phyloP scores from a whole-genome alignment of 768 basidiomycete species.

The Pleurotus sapidus region DNA sequence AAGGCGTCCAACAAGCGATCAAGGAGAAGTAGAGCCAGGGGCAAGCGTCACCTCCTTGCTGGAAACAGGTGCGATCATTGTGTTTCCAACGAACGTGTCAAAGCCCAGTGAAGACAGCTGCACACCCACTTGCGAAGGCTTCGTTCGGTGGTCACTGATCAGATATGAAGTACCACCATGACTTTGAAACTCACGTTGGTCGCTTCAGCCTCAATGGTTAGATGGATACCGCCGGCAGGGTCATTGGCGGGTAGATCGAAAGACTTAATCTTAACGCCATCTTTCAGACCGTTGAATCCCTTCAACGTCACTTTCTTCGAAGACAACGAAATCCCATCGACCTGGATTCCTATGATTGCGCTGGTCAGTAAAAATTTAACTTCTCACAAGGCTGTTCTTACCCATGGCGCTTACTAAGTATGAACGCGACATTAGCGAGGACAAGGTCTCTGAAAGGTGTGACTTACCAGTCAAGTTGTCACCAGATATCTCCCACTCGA shows the following conservation, averaged over 20 bases:
- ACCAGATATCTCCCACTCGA: conserved; percentile 68
- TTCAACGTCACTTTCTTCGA: conserved; percentile 61
- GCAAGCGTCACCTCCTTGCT: conserved; percentile 49
- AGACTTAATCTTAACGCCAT: conserved; percentile 57
- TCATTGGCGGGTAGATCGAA: conserved; percentile 74
- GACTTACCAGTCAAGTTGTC: conserved; percentile 57
- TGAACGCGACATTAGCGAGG: not conserved
- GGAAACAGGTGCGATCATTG: conserved; percentile 58
- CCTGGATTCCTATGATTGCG: conserved; percentile 44
- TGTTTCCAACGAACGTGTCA: conserved; percentile 48
- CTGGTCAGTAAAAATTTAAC: not conserved
- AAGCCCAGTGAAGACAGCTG: conserved; percentile 60
- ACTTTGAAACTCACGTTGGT: conserved; percentile 46
- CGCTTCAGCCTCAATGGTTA: conserved; percentile 59
- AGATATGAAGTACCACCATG: not conserved
- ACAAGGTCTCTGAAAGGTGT: not conserved
- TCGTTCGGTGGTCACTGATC: no score
- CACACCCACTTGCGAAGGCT: conserved; percentile 79
- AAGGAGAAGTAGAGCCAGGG: conserved; percentile 47
- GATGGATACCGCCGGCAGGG: conserved; percentile 66
- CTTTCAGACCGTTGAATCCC: conserved; percentile 67
- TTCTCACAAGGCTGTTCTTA: conserved; percentile 14
- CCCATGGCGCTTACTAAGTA: conserved; percentile 53
- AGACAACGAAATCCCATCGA: conserved; percentile 51
- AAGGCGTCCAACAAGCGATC: conserved; percentile 61